Conservation (phyloP, 164 flowering plant genomes). For the Magnolia officinalis region DNA sequence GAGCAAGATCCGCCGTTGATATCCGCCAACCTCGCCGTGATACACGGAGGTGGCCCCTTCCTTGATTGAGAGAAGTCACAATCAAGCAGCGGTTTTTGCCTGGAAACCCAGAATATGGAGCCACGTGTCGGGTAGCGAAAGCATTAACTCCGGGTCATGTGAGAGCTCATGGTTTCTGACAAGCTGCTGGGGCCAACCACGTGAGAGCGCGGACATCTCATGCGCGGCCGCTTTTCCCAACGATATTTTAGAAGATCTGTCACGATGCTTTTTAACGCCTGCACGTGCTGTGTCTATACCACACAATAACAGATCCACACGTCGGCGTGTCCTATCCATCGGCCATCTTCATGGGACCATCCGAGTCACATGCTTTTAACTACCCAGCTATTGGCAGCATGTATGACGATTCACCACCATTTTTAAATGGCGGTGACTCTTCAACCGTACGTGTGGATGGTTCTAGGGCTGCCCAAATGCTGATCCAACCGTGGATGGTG, state of each 20-base stretch:
- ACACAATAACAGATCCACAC: neutral
- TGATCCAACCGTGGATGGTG: no score
- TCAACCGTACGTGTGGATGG: no score
- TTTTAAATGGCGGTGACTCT: no score
- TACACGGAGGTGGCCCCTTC: neutral
- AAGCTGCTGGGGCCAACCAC: neutral
- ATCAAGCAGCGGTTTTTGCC: neutral
- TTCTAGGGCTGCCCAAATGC: no score
- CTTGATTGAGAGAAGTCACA: neutral
- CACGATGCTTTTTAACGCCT: neutral
- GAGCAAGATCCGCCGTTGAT: neutral
- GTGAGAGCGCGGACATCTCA: constrained; percentile 1
- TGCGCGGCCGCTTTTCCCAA: neutral
- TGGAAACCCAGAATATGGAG: neutral
- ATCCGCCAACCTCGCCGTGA: neutral
- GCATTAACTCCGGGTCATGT: constrained; percentile 7
- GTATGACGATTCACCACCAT: neutral
- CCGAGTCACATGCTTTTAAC: neutral
- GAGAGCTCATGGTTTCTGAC: constrained; percentile 6
- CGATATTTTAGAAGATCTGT: neutral
- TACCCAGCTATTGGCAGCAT: neutral
- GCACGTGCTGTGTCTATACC: neutral
- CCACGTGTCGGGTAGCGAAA: neutral
- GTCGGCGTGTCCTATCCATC: neutral
- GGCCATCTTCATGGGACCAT: neutral